Percentiles rank a stretch among this genome's conserved stretches.
phyloP scores from a whole-genome alignment of 805 yeast genomes.

The Metschnikowia shivogae region DNA sequence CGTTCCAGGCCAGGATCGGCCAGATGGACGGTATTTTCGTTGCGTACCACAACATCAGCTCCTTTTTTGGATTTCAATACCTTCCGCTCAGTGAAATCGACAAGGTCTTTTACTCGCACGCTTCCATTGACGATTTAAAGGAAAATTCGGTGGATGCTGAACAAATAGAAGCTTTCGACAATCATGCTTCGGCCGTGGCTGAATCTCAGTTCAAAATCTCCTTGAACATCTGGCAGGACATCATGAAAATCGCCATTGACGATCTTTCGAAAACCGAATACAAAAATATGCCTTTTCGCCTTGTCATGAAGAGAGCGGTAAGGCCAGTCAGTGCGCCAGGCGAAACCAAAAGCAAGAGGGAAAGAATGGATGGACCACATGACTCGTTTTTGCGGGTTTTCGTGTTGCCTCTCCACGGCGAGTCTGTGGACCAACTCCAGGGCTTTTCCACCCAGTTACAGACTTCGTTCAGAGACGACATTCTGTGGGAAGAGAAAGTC shows the following conservation, averaged over 20 bases:
- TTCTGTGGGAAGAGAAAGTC: conserved; percentile 22
- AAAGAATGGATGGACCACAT: conserved; percentile 1
- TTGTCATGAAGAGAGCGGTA: conserved; percentile 21
- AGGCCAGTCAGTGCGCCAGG: background rate
- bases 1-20: conserved; percentile 90
- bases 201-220: conserved; percentile 19
- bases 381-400: conserved; percentile 21
- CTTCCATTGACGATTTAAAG: conserved; percentile 5
- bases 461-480: conserved; percentile 28
- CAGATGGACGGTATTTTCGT: conserved; percentile 95
- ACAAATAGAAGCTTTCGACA: conserved; percentile 10
- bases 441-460: conserved; percentile 24
- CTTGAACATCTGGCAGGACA: conserved; percentile 23
- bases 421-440: conserved; percentile 23
- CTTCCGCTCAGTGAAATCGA: conserved; percentile 74
- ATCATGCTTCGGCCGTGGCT: conserved; percentile 13
- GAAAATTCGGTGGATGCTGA: conserved; percentile 9
- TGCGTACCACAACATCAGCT: conserved; percentile 80
- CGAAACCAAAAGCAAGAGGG: background rate
- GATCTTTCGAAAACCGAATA: conserved; percentile 22
- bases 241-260: conserved; percentile 25
- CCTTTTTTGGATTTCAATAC: conserved; percentile 88
- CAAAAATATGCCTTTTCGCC: conserved; percentile 24
- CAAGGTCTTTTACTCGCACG: conserved; percentile 27
- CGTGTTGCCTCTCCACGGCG: conserved; percentile 27